Conservation (phyloP, 768 basidiomycete species). For the Leccinum arenicola region DNA sequence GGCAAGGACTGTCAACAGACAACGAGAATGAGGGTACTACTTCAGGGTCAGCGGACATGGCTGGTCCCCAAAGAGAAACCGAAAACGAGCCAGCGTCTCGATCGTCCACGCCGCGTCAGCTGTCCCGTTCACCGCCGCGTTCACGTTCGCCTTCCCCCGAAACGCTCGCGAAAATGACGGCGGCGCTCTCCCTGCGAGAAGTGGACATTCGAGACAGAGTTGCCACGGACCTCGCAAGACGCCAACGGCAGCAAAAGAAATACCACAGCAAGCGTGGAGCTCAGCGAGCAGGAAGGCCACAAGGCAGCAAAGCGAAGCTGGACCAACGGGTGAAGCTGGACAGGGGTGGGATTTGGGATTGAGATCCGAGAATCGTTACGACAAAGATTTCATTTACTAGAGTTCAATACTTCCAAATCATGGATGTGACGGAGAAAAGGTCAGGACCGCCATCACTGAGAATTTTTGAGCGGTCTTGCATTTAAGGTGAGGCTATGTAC, state of each 20-base stretch:
- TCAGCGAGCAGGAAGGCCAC: slow-evolving; percentile 60
- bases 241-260: slow-evolving; percentile 64
- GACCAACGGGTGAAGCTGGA: slow-evolving; percentile 65
- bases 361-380: slow-evolving; percentile 23
- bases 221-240: slow-evolving; percentile 58
- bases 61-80: slow-evolving; percentile 8
- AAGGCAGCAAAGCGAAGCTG: slow-evolving; percentile 85
- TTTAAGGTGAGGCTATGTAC: slow-evolving; percentile 2
- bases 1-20: slow-evolving; percentile 1
- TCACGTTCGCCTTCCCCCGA: slow-evolving; percentile 47
- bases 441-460: neutral
- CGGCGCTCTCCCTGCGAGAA: slow-evolving; percentile 35
- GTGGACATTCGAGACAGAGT: slow-evolving; percentile 57
- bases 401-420: slow-evolving; percentile 1
- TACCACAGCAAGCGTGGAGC: slow-evolving; percentile 74
- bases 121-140: slow-evolving; percentile 52
- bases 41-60: slow-evolving; percentile 1
- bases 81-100: slow-evolving; percentile 21
- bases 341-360: slow-evolving; percentile 60
- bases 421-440: slow-evolving; percentile 8
- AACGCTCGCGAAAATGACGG: slow-evolving; percentile 41
- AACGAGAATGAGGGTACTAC: neutral
- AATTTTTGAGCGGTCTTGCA: neutral
- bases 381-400: slow-evolving; percentile 9
- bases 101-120: slow-evolving; percentile 31